Percentiles rank a stretch among this genome's conserved stretches.
phyloP scores from a whole-genome alignment of 768 basidiomycete genomes.

The Erythrobasidium yunnanense region DNA sequence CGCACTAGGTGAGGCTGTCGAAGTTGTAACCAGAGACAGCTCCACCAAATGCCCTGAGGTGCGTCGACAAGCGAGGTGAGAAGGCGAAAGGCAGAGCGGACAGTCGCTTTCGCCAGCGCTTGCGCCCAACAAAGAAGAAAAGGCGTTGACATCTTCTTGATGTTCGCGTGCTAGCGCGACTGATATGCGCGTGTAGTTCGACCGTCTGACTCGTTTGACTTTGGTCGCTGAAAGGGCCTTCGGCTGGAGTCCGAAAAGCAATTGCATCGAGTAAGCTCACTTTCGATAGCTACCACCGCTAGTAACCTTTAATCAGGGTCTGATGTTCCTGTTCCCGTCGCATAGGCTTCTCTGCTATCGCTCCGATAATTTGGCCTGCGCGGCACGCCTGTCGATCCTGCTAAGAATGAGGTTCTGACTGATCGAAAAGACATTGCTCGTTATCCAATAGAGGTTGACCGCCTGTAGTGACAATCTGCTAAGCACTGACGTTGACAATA shows the following conservation, averaged over 20 bases:
- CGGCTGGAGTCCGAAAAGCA: not conserved
- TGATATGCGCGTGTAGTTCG: too few relatives aligned
- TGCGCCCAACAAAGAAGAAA: too few relatives aligned
- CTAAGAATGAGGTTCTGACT: constrained; percentile 39
- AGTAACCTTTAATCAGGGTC: not conserved
- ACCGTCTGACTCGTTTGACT: too few relatives aligned
- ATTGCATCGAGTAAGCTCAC: too few relatives aligned
- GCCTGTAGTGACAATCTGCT: constrained; percentile 37
- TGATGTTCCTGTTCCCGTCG: not conserved
- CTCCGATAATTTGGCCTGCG: not conserved
- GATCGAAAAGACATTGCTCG: constrained; percentile 41
- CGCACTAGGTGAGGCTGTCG: too few relatives aligned
- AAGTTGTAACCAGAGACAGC: too few relatives aligned
- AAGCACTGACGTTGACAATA: not conserved
- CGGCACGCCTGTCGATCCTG: constrained; percentile 21
- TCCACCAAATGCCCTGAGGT: too few relatives aligned
- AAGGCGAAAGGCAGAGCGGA: too few relatives aligned
- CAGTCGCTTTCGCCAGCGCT: too few relatives aligned
- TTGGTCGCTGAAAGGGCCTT: not conserved
- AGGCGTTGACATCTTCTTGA: too few relatives aligned
- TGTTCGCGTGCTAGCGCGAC: too few relatives aligned
- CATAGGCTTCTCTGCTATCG: not conserved
- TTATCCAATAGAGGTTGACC: constrained; percentile 42
- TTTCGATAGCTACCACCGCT: not conserved
- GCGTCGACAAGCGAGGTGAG: too few relatives aligned